Conservation (phyloP, 805 yeast species). For the Candida piceae region DNA sequence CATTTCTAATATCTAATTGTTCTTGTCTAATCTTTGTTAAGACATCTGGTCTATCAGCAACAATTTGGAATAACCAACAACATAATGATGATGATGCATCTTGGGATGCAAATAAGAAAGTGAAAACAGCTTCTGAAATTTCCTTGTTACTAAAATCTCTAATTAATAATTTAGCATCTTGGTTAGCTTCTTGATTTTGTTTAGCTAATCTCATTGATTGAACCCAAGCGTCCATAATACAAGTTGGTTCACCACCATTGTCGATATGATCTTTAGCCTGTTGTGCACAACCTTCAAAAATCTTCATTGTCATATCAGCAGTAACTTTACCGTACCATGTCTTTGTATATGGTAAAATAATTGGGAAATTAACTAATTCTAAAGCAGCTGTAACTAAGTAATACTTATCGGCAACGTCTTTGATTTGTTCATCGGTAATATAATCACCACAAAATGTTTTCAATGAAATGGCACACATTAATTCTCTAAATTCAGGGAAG, state of each 20-base stretch:
- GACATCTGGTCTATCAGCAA: conserved; percentile 94
- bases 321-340: conserved; percentile 96
- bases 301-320: conserved; percentile 91
- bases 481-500: conserved; percentile 93
- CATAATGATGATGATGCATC: conserved; percentile 97
- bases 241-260: conserved; percentile 70
- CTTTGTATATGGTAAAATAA: conserved; percentile 91
- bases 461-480: conserved; percentile 89
- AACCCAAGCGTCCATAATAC: conserved; percentile 97
- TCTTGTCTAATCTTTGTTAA: conserved; percentile 84
- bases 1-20: conserved; percentile 76
- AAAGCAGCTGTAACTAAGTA: conserved; percentile 90
- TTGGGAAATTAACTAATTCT: conserved; percentile 96
- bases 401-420: conserved; percentile 86
- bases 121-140: conserved; percentile 93
- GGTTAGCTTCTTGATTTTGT: conserved; percentile 40
- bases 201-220: conserved; percentile 73
- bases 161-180: conserved; percentile 53
- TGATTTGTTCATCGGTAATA: conserved; percentile 87
- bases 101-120: conserved; percentile 95
- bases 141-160: conserved; percentile 87
- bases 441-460: conserved; percentile 95
- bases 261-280: conserved; percentile 78
- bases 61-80: conserved; percentile 96
- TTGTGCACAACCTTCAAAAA: conserved; percentile 84